Base-by-base conservation (phyloP, 768 basidiomycete genomes). In the Agaricus blazei region DNA sequence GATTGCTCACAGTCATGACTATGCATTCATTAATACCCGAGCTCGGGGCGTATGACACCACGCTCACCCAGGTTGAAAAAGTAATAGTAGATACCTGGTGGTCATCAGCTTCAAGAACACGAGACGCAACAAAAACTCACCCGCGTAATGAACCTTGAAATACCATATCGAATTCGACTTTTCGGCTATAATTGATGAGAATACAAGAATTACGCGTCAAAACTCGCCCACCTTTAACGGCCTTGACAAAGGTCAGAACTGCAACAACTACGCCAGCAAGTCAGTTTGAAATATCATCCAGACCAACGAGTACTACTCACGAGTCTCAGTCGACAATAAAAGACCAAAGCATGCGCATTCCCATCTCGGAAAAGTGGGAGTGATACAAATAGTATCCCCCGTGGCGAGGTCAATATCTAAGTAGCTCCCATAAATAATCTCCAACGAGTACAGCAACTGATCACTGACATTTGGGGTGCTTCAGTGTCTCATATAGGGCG, bases 81-180 rank as follows among this genome's bases (percentile, higher is more conserved):
- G 26, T 52, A 52, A 37, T 52, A 52, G 15, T 45, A 15, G n/a
- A 52, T 45, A 9, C 52, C 52, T 52, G 34, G 11, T 31, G 42
- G 14, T 26, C 31, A 7, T 9, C 26, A 23, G 23, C 5, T 5
- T 28, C 37, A 40, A 0, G 43, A 11, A 7, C 44, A n/a, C 12
- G 3, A n/a, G 24, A 19, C 19, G 1, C 19, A 19, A 19, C 23
- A 44, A 8, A n/a, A 24, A 24, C 43, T 9, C 26, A 52, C 52
- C 52, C 52, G 46, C 46, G 38, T 52, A 52, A 26, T 45, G 52
- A 6, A 52, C 19, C 28, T 14, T 52, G 31, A 52, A 52, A 7
- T 23, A 44, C 52, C 52, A 52, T 19, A 9, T 19, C 9, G 52
- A 52, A 34, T 14, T 9, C 11, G 43, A 52, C 4, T 52, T 28